These are phyloP conservation scores for Solanum bukasovii DNA, from an alignment of 257 asterid genomes.

Conservation along the genomic window DNA sequence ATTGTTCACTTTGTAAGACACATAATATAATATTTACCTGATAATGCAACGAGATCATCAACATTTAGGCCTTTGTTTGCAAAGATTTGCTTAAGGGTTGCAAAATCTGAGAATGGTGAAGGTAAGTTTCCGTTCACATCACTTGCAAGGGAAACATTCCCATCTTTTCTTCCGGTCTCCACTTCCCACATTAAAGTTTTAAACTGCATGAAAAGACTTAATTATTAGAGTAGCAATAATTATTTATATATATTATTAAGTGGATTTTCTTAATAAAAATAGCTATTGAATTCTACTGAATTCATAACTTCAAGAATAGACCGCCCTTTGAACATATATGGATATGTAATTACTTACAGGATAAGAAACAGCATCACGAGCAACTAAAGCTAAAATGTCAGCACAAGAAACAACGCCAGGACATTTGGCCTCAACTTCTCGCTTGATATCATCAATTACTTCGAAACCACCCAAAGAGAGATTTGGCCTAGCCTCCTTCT, in stretches of 20 bases:
- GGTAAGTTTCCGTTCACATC: constrained; percentile 31
- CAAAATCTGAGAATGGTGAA: constrained; percentile 28
- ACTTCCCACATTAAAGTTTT: constrained; percentile 31
- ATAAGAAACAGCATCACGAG: constrained; percentile 20
- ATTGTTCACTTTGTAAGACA: background rate
- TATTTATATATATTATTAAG: background rate
- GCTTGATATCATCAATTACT: constrained; percentile 22
- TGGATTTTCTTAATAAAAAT: background rate
- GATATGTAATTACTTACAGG: background rate
- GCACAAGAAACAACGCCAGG: constrained; percentile 19
- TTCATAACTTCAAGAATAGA: no score
- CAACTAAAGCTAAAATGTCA: constrained; percentile 19
- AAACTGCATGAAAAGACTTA: background rate
- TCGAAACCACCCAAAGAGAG: constrained; percentile 11
- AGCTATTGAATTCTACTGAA: no score
- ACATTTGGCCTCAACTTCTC: constrained; percentile 11
- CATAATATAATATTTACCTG: constrained; percentile 19
- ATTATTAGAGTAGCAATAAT: no score
- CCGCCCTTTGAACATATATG: no score
- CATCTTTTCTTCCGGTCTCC: constrained; percentile 43
- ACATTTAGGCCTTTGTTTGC: constrained; percentile 20
- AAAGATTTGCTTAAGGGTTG: constrained; percentile 22
- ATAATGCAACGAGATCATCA: constrained; percentile 41
- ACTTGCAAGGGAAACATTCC: constrained; percentile 18
- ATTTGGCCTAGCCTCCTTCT: constrained; percentile 22